Evolutionary conservation across 2,329 filamentous ascomycete species (phyloP).

Genomic region (Aspergillus hortae): DNA sequence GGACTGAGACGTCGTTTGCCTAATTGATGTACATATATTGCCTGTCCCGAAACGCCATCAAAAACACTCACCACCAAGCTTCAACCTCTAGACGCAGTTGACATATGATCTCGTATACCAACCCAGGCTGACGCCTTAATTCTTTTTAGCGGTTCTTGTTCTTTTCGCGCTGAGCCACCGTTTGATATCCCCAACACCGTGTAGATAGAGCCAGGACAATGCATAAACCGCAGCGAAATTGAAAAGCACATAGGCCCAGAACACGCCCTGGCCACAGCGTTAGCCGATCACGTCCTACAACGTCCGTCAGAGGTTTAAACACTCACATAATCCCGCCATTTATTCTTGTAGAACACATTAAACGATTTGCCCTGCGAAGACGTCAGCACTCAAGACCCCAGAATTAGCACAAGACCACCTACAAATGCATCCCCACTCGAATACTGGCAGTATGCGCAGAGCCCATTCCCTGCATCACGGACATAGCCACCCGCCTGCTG

Average conservation of each 20-base stretch:
- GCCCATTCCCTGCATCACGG: constrained; percentile 49
- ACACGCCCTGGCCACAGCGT: constrained; percentile 47
- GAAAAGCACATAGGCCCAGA: constrained; percentile 61
- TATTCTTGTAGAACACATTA: constrained; percentile 58
- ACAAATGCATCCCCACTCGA: constrained; percentile 60
- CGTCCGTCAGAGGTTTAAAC: not conserved
- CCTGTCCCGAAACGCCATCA: too few relatives aligned
- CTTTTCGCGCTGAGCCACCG: constrained; percentile 29
- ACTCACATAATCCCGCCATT: constrained; percentile 61
- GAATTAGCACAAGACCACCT: constrained; percentile 12
- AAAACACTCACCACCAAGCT: too few relatives aligned
- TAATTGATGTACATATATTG: too few relatives aligned
- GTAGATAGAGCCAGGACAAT: constrained; percentile 54
- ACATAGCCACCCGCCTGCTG: constrained; percentile 59
- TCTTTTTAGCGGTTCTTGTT: constrained; percentile 16
- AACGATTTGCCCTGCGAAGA: constrained; percentile 42
- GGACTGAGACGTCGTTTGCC: too few relatives aligned
- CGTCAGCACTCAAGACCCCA: not conserved
- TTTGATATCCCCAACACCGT: constrained; percentile 30
- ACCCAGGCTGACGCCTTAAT: too few relatives aligned
- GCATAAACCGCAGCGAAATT: constrained; percentile 57
- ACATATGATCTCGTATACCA: too few relatives aligned
- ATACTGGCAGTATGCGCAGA: constrained; percentile 65
- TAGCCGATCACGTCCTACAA: not conserved
- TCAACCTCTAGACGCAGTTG: too few relatives aligned